Conservation (phyloP, 345 rosid species). For the Schrenkiella parvula region DNA sequence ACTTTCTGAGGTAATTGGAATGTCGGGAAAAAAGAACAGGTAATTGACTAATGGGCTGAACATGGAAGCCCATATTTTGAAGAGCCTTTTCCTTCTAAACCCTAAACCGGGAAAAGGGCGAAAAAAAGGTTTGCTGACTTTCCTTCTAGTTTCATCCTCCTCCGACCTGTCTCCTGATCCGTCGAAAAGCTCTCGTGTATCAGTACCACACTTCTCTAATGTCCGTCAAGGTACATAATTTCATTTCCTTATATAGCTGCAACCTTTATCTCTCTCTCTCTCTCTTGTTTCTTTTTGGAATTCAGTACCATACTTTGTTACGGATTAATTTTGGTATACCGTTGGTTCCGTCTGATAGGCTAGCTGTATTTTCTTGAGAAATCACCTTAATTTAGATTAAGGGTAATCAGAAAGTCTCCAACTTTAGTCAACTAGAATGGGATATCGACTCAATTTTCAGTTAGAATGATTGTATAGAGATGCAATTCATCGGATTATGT, state of each 20-base stretch:
- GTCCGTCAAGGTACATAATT: constrained; percentile 34
- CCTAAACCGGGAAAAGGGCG: constrained; percentile 17
- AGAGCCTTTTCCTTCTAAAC: constrained; percentile 16
- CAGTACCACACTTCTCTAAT: constrained; percentile 9
- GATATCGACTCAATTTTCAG: background rate
- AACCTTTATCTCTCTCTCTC: background rate
- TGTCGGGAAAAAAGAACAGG: background rate
- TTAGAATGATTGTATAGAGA: background rate
- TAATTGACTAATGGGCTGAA: constrained; percentile 1
- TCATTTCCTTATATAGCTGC: background rate
- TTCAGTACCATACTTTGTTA: background rate
- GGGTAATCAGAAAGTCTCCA: constrained; percentile 8
- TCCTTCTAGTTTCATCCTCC: background rate
- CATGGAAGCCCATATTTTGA: constrained; percentile 4
- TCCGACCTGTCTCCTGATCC: constrained; percentile 2
- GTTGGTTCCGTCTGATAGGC: constrained; percentile 1
- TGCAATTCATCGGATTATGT: background rate
- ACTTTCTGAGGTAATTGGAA: background rate
- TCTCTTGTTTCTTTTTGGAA: background rate
- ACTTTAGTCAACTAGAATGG: constrained; percentile 1
- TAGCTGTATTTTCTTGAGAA: background rate
- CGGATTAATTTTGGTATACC: background rate
- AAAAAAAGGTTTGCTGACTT: background rate
- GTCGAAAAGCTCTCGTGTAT: constrained; percentile 6
- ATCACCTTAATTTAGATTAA: background rate